A percentile compares a stretch with the other conserved stretches of the same genome.
phyloP scores from a whole-genome alignment of 192 early-diverging fungal species.

The Coemansia sp. region DNA sequence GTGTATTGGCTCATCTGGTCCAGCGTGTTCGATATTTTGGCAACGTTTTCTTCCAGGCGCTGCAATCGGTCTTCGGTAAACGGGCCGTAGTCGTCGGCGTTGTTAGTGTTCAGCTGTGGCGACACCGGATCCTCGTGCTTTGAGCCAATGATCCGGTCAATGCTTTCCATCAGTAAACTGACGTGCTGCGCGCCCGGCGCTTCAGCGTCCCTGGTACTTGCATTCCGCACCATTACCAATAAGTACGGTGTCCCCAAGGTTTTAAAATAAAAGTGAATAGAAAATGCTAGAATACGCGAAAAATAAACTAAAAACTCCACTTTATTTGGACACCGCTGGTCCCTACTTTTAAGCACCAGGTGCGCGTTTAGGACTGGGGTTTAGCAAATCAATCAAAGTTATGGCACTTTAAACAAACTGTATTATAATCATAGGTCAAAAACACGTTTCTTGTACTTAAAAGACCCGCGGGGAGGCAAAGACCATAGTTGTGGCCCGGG shows the following conservation, averaged over 20 bases:
- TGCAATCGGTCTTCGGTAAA: not conserved
- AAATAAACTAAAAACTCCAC: not conserved
- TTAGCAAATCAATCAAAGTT: no score
- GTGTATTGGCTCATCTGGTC: slow-evolving; percentile 1
- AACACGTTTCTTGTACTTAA: not conserved
- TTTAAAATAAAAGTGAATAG: not conserved
- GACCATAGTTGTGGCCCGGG: not conserved
- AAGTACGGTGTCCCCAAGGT: no score
- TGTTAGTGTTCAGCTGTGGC: not conserved
- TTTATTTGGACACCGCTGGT: no score
- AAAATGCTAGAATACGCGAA: not conserved
- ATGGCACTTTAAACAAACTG: not conserved
- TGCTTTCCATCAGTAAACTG: not conserved
- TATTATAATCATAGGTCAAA: no score
- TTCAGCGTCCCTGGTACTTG: not conserved
- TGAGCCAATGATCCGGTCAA: not conserved
- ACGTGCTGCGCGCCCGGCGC: not conserved
- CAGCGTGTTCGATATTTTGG: not conserved
- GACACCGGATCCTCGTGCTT: not conserved
- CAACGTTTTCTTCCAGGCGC: not conserved
- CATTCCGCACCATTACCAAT: not conserved
- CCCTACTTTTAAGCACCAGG: no score
- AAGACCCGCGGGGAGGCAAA: not conserved
- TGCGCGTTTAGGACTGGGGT: no score
- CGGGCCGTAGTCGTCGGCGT: not conserved